phyloP scores from a whole-genome alignment of 139 green algal species.

The Gonium pectorale region DNA sequence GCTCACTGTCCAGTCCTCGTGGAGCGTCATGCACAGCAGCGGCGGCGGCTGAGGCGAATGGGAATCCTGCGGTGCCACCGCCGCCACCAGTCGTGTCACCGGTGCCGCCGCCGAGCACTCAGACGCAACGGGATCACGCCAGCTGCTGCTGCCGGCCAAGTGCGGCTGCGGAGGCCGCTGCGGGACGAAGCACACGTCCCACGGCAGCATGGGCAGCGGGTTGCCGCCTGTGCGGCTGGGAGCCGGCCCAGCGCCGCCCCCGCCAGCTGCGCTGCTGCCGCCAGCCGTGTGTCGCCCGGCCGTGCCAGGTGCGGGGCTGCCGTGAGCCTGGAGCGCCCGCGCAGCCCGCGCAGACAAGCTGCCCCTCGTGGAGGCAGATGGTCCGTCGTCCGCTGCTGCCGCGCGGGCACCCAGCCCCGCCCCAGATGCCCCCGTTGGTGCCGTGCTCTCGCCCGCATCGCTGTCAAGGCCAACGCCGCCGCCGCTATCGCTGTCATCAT shows the following conservation, averaged over 20 bases:
- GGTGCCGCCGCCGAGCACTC: no score
- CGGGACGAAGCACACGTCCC: conserved; percentile 12
- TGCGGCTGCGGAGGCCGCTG: neutral
- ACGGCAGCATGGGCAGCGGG: conserved; percentile 1
- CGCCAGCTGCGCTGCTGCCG: neutral
- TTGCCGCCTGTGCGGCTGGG: neutral
- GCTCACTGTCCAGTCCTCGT: neutral
- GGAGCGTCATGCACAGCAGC: conserved; percentile 25
- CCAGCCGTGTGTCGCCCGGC: no score
- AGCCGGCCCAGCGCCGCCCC: neutral
- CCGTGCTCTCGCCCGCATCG: no score
- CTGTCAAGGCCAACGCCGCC: no score
- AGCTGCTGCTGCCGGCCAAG: neutral
- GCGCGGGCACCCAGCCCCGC: no score
- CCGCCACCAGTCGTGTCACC: neutral
- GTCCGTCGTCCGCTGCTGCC: no score
- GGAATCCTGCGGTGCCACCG: neutral
- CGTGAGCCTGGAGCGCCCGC: no score
- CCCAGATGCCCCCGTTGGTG: no score
- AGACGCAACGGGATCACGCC: neutral
- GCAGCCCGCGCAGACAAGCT: no score
- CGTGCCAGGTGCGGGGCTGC: no score
- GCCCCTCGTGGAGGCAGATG: no score
- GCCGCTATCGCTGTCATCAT: neutral
- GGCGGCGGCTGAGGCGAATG: neutral